Conservation (phyloP, 2,329 filamentous ascomycete species). For the Byssochlamys sp. region DNA sequence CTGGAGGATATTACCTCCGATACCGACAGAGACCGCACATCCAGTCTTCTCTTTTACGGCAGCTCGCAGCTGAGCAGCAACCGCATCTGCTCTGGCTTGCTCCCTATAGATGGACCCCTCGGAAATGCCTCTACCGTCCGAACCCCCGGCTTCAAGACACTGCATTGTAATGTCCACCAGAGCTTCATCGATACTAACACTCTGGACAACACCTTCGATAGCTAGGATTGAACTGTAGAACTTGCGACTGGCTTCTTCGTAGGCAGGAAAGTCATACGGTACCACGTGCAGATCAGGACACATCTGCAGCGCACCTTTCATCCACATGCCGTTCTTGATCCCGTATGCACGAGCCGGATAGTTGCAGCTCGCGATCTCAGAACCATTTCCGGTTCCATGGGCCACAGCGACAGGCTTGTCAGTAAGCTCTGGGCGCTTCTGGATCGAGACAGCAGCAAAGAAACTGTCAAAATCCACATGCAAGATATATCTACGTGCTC, state of each 20-base stretch:
- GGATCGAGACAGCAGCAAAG: conserved; percentile 84
- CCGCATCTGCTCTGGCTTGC: conserved; percentile 64
- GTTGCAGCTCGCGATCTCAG: conserved; percentile 95
- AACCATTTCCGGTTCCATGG: conserved; percentile 72
- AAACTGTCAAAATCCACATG: conserved; percentile 98
- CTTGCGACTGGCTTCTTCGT: conserved; percentile 77
- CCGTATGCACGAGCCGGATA: conserved; percentile 79
- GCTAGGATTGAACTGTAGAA: conserved; percentile 81
- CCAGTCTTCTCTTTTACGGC: conserved; percentile 65
- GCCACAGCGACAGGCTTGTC: conserved; percentile 82
- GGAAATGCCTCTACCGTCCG: conserved; percentile 53
- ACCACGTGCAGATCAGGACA: conserved; percentile 80
- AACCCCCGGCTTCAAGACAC: conserved; percentile 56
- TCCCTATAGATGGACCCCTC: conserved; percentile 67
- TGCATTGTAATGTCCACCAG: conserved; percentile 70
- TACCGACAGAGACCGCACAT: conserved; percentile 84
- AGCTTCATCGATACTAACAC: conserved; percentile 93
- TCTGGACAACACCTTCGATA: conserved; percentile 76
- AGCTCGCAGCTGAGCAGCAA: conserved; percentile 58
- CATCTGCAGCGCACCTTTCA: conserved; percentile 75
- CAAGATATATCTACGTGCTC: conserved; percentile 69
- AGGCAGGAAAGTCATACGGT: conserved; percentile 91
- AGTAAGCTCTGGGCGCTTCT: conserved; percentile 62
- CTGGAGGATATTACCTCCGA: conserved; percentile 79
- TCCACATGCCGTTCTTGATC: conserved; percentile 98